phyloP scores from a whole-genome alignment of 257 asterid species.

The Rubia yunnanensis region DNA sequence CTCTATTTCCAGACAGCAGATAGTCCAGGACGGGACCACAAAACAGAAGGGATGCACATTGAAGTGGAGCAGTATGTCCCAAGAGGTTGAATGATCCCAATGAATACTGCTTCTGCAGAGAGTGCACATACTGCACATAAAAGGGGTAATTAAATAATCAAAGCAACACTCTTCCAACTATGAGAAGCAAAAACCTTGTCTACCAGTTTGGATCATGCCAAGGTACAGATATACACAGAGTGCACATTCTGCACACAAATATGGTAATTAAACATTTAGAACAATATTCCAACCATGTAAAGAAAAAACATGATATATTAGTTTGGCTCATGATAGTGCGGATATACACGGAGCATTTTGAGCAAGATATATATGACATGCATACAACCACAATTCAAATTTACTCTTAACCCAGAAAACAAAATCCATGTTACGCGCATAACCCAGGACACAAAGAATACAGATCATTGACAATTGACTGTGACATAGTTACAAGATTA shows the following conservation, averaged over 20 bases:
- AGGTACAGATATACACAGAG: conserved; percentile 20
- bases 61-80: conserved; percentile 88
- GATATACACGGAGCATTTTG: neutral
- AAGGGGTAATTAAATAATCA: conserved; percentile 12
- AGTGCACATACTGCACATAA: conserved; percentile 60
- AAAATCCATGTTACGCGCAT: no score
- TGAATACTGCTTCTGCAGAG: conserved; percentile 65
- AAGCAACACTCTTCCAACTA: conserved; percentile 3
- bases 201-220: neutral
- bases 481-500: no score
- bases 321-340: conserved; percentile 1
- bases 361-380: no score
- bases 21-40: conserved; percentile 60
- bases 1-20: conserved; percentile 58
- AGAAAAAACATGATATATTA: neutral
- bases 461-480: no score
- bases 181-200: neutral
- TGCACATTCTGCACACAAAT: conserved; percentile 53
- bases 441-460: no score
- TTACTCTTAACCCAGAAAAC: no score
- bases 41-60: conserved; percentile 60
- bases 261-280: conserved; percentile 12
- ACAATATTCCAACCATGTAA: neutral
- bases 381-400: no score
- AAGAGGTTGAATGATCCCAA: conserved; percentile 68